Percentiles rank a stretch among this genome's conserved stretches.
Conservation (phyloP, 75 land plant species). For the Sequoiadendron giganteum region DNA sequence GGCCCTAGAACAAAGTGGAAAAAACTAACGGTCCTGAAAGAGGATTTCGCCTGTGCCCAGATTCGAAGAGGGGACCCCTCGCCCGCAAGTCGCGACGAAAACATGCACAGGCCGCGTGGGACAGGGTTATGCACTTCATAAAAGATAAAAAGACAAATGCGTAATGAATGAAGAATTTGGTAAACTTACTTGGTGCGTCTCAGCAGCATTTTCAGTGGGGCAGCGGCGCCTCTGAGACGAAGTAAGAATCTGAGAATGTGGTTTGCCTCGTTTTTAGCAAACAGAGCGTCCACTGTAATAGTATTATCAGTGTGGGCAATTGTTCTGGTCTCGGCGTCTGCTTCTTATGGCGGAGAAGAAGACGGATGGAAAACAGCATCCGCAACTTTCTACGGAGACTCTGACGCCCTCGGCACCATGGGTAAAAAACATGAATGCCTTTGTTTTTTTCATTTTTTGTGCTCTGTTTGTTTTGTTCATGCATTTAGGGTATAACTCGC, state of each 20-base stretch:
- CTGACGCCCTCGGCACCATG: conserved; percentile 13
- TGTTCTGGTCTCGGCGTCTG: background rate
- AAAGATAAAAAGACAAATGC: background rate
- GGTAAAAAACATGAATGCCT: background rate
- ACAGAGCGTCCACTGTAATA: background rate
- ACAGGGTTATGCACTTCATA: background rate
- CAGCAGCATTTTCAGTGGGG: background rate
- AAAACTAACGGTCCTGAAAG: background rate
- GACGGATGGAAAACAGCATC: background rate
- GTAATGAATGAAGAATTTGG: background rate
- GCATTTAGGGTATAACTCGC: background rate
- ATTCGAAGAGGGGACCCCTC: background rate
- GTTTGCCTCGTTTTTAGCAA: background rate
- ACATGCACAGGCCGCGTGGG: background rate
- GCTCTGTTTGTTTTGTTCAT: background rate
- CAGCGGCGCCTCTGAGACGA: background rate
- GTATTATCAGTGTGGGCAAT: background rate
- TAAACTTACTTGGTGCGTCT: too few species aligned
- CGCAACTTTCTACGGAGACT: conserved; percentile 1
- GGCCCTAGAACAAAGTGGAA: background rate
- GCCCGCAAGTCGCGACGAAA: background rate
- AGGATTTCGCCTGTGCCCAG: background rate
- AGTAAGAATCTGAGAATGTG: background rate
- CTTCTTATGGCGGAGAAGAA: background rate
- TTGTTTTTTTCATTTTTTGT: background rate